Evolutionary conservation across 345 rosid species (phyloP), one percentile per base, ranked within the genome.

Genomic region (Syzygium oleosum): DNA sequence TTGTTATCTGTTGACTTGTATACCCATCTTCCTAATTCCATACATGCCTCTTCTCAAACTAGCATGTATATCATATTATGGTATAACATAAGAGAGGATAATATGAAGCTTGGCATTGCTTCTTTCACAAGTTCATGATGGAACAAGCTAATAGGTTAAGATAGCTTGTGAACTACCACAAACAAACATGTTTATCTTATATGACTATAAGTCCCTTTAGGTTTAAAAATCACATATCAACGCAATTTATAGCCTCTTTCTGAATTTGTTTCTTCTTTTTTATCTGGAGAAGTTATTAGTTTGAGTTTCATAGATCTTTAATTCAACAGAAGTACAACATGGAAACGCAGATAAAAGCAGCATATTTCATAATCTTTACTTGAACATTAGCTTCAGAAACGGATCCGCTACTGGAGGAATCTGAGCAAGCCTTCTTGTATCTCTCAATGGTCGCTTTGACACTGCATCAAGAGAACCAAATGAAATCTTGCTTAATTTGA

Each of bases 371-470:
- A 19, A 49, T 49, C 3, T 49, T 34, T 93, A 97, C 99, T 95
- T 97, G 99, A 87, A 98, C 97, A 96, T 98, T 95, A 83, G 89
- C 92, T 90, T 97, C 98, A 87, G 97, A 89, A 86, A 94, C 96
- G 49, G 99, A 94, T 21, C 96, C 97, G 65, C 93, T 91, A 87
- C 90, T 92, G 52, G 97, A 88, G 61, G 95, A 89, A 92, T 97
- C 98, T 43, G 97, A 78, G 31, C 85, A 88, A 17, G 98, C 93
- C 90, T 96, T 98, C 92, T 97, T 98, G 92, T 98, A 98, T 95
- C 95, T 94, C 84, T 98, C 99, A 85, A 98, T 98, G 80, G 99
- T 96, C 73, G 93, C 90, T 91, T 94, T 98, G 22, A 98, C 98
- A 91, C 99, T 98, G 94, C 93, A 90, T 46, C n/a, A 49, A 17